Conservation (phyloP, 768 basidiomycete genomes). For the Mycena leptocephala region DNA sequence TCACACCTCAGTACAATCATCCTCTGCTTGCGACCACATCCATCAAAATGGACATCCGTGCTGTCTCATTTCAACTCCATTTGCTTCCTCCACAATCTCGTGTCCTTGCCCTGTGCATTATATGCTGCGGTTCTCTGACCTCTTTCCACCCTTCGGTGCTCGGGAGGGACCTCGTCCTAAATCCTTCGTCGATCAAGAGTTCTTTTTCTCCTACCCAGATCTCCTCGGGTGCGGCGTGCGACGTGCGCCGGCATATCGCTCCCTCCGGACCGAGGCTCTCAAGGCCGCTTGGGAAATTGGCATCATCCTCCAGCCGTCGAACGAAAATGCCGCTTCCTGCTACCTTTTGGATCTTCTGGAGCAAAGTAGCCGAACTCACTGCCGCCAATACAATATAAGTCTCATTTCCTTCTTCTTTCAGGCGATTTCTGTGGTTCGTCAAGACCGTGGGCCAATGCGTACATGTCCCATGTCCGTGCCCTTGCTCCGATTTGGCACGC, state of each 20-base stretch:
- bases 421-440: not conserved
- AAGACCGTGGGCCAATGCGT: constrained; percentile 25
- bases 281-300: constrained; percentile 20
- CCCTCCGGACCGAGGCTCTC: not conserved
- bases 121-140: not conserved
- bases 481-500: constrained; percentile 15
- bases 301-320: constrained; percentile 21
- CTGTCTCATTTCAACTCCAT: not conserved
- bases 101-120: constrained; percentile 29
- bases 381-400: not conserved
- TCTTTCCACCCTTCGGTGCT: constrained; percentile 22
- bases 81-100: constrained; percentile 16
- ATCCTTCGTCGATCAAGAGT: not conserved
- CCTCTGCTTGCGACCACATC: not conserved
- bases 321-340: constrained; percentile 23
- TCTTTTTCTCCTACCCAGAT: not conserved
- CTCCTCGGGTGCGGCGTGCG: not conserved
- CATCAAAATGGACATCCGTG: not conserved
- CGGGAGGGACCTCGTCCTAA: not conserved
- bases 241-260: not conserved
- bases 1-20: not conserved
- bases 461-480: not conserved
- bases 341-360: constrained; percentile 23
- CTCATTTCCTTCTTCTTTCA: not conserved
- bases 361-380: not conserved